Evolutionary conservation across 495 filamentous ascomycete species (phyloP).

Genomic region (Margaritispora aquatica): DNA sequence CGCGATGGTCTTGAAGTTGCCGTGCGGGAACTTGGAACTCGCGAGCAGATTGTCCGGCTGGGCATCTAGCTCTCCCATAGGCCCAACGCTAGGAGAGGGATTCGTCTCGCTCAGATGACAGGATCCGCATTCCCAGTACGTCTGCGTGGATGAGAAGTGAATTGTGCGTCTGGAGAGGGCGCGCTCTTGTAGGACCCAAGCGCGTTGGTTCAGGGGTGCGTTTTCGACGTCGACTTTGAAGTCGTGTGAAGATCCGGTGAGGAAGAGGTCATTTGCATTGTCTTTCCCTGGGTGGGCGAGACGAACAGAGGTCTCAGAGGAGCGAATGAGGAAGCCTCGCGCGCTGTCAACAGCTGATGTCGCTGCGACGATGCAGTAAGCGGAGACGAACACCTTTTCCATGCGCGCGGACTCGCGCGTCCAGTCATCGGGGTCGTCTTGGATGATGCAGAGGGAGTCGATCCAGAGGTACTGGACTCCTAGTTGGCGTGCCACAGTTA

Average conservation of each 20-base stretch:
- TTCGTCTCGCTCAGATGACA: background rate
- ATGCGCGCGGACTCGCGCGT: slow-evolving; percentile 20
- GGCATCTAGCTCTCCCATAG: no score
- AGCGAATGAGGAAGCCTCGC: background rate
- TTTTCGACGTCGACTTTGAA: background rate
- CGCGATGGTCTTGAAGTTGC: background rate
- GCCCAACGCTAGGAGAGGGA: no score
- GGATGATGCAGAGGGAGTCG: slow-evolving; percentile 27
- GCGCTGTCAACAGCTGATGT: background rate
- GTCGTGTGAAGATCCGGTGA: background rate
- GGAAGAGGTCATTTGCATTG: background rate
- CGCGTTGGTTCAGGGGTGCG: background rate
- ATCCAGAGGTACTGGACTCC: slow-evolving; percentile 29
- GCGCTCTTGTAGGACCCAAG: slow-evolving; percentile 1
- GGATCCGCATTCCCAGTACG: background rate
- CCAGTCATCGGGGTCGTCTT: slow-evolving; percentile 25
- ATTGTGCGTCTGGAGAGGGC: background rate
- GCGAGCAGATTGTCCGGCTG: background rate
- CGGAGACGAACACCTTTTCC: slow-evolving; percentile 4
- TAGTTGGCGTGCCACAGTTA: slow-evolving; percentile 21
- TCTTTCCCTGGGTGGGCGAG: no score
- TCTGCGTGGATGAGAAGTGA: background rate
- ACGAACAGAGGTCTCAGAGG: no score
- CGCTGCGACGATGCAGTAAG: background rate
- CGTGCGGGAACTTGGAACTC: background rate